Evolutionary conservation across 73 alveolate species (phyloP), one percentile per base, ranked within the genome.

Genomic region (Stentor coeruleus): DNA sequence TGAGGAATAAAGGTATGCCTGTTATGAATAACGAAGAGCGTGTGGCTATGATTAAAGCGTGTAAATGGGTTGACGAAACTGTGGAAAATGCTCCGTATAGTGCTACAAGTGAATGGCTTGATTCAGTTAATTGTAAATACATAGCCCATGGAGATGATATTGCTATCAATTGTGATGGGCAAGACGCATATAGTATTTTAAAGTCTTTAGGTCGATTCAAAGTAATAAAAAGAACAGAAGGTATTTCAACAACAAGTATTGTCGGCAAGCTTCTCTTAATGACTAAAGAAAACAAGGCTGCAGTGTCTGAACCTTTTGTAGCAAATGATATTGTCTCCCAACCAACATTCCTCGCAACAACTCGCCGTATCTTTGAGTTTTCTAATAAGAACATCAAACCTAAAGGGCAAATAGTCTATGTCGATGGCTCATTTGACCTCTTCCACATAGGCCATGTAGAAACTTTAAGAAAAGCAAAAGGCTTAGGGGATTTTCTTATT

Each of bases 51-150:
- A 88, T 93, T 39, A 92, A 93, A 31, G 92, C 93, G 33, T 93
- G 98, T 82, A 96, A 96, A 87, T 96, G 99, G 99, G 95, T 92
- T 2, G 99, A 95, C 35, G 98, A 96, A 82, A 92, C 93, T 31
- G 91, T 90, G 2, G 83, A 85, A 3, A 94, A 86, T 35, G 94
- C 97, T 20, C 93, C 96, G 59, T 93, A 77, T 91, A 79, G 74
- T 31, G 84, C 82, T n/a, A 55, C 88, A 31, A 33, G 84, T 28
- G 94, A 83, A n/a, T 6, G 49, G 55, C 77, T 88, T 35, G 89
- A 84, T 74, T 75, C 82, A n/a, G 82, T 76, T 82, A 92, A 90
- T 59, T 95, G 95, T 58, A 96, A 93, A 79, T 93, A 85, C 86
- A 74, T 81, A 36, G 96, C 96, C 38, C 99, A 95, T 91, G 99